A percentile compares a stretch with the other conserved stretches of the same genome.
Evolutionary conservation across 768 basidiomycete species (phyloP).

Genomic region (Asterophora parasitica): DNA sequence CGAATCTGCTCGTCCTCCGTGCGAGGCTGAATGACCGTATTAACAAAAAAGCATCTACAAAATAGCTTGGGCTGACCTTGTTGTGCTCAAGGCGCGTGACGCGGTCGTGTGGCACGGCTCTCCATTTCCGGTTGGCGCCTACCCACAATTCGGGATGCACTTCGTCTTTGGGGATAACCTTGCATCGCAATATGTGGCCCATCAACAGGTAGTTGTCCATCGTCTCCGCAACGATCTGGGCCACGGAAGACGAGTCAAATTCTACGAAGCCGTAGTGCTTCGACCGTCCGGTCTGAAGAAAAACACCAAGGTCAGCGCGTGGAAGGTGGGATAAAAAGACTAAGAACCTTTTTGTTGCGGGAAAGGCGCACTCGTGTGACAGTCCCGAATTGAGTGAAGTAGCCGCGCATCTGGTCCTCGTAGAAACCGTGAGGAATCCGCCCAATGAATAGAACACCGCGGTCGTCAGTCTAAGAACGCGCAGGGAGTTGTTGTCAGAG

Average conservation of each 20-base stretch:
- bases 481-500: background rate
- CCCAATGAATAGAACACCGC: slow-evolving; percentile 84
- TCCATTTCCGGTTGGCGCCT: slow-evolving; percentile 94
- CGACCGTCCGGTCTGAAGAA: slow-evolving; percentile 78
- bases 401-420: slow-evolving; percentile 88
- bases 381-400: slow-evolving; percentile 93
- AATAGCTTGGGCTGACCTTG: slow-evolving; percentile 47
- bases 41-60: background rate
- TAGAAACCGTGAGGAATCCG: slow-evolving; percentile 97
- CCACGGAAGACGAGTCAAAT: slow-evolving; percentile 84
- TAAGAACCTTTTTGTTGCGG: slow-evolving; percentile 81
- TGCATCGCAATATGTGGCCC: slow-evolving; percentile 91
- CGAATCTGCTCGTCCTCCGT: slow-evolving; percentile 64
- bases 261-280: slow-evolving; percentile 98
- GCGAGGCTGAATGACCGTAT: slow-evolving; percentile 46
- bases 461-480: slow-evolving; percentile 43
- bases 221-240: slow-evolving; percentile 93
- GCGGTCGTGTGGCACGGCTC: slow-evolving; percentile 66
- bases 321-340: background rate
- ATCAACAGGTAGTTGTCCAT: slow-evolving; percentile 98
- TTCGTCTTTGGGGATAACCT: slow-evolving; percentile 82
- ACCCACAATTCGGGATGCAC: slow-evolving; percentile 95
- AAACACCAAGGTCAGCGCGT: background rate
- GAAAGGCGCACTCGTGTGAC: slow-evolving; percentile 86
- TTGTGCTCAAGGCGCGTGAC: slow-evolving; percentile 73